Base-by-base conservation (phyloP, 2,329 filamentous ascomycete genomes). In the Juglanconis juglandina region DNA sequence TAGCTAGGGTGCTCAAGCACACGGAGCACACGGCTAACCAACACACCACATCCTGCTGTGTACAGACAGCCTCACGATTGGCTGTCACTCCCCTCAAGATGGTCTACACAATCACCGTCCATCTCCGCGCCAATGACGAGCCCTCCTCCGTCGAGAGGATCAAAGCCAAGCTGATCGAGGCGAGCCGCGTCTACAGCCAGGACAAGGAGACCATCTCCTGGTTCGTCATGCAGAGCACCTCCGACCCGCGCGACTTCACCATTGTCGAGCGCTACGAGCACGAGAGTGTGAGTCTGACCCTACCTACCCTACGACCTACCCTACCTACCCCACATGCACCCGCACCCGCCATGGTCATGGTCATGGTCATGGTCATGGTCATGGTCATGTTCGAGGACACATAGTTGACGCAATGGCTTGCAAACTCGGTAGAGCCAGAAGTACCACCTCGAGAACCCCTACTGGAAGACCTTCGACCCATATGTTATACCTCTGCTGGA, bases 201-300 rank as follows among this genome's bases (percentile, higher is more conserved):
- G 89, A 91, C 76, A 84, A 84, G 69, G 89, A 91, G 77, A 90
- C 84, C 0, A 69, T 87, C 60, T 82, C 79, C 50, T 91, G 89
- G 89, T 85, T 90, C 73, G 88, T 92, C 64, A 91, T 91, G 89
- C 89, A 91, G 76, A 86, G 87, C 68, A 81, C 86, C 60, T 79
- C 83, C 67, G 88, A 91, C 71, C 80, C 81, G 49, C 80, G 87
- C 60, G 85, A 87, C 53, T 92, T 92, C 74, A 90, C 86, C 52
- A 89, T 92, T 67, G 88, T 92, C 51, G 89, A 92, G 76, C 79
- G 89, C 37, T 92, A 90, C 73, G 81, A 83, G 68, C 80, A 87
- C 62, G 89, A 91, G 71, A 77, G 76, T 54, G 84, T 87, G 72
- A 61, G 82, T 77, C 14, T 5, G 3, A 35, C 14, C 24, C 5